Evolutionary conservation across 192 early-diverging fungal genomes (phyloP).

Genomic region (Podila horticola): DNA sequence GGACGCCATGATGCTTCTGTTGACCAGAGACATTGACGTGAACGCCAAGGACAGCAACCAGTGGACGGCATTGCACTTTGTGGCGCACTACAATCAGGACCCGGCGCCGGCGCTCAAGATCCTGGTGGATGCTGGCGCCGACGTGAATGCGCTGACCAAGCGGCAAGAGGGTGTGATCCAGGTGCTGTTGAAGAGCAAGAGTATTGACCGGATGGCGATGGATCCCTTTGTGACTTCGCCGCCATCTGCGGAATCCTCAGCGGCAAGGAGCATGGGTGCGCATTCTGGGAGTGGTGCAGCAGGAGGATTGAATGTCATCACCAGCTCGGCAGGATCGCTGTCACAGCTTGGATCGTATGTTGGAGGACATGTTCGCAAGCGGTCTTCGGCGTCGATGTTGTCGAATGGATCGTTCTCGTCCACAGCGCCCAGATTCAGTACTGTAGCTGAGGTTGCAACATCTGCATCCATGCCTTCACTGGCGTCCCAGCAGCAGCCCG

Average conservation of each 20-base stretch:
- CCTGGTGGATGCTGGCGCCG: slow-evolving; percentile 46
- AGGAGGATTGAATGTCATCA: background rate
- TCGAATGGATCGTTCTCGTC: slow-evolving; percentile 27
- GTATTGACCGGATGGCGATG: slow-evolving; percentile 40
- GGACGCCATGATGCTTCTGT: slow-evolving; percentile 45
- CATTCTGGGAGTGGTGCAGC: background rate
- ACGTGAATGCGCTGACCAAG: slow-evolving; percentile 46
- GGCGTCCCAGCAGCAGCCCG: slow-evolving; percentile 1
- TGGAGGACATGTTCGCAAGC: slow-evolving; percentile 33
- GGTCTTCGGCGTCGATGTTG: slow-evolving; percentile 19
- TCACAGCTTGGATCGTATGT: slow-evolving; percentile 5
- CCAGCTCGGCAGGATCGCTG: slow-evolving; percentile 2
- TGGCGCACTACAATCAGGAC: slow-evolving; percentile 51
- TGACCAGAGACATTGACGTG: slow-evolving; percentile 43
- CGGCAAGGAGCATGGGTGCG: background rate
- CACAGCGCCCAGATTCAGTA: slow-evolving; percentile 13
- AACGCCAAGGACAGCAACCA: slow-evolving; percentile 46
- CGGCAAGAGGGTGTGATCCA: slow-evolving; percentile 40
- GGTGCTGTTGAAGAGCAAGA: slow-evolving; percentile 48
- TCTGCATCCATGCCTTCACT: background rate
- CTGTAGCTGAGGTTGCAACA: slow-evolving; percentile 21
- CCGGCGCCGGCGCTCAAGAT: slow-evolving; percentile 51
- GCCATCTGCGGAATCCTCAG: background rate
- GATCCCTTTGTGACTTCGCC: background rate
- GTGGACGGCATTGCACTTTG: slow-evolving; percentile 48